These are phyloP conservation scores for Przewalskia tangutica DNA, from an alignment of 257 asterid species.

Conservation along the genomic window DNA sequence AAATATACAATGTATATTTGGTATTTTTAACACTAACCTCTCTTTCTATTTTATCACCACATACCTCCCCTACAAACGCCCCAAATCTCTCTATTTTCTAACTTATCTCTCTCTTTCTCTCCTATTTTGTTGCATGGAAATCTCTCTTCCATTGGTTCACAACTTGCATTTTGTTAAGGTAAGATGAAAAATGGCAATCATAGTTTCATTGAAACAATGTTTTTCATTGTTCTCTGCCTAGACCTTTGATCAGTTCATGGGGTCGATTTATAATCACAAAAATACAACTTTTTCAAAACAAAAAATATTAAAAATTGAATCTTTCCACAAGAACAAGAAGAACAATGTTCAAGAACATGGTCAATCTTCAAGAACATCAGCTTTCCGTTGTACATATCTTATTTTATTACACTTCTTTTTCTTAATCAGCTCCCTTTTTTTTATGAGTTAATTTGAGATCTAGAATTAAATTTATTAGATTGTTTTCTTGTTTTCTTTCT, in stretches of 20 bases:
- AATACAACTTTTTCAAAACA: background rate
- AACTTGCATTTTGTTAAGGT: slow-evolving; percentile 13
- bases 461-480: background rate
- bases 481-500: background rate
- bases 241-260: background rate
- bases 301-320: background rate
- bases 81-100: background rate
- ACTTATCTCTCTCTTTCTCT: background rate
- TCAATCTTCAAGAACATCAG: slow-evolving; percentile 42
- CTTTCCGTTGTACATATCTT: slow-evolving; percentile 26
- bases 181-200: background rate
- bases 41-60: slow-evolving; percentile 3
- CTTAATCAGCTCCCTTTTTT: background rate
- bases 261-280: background rate
- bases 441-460: background rate
- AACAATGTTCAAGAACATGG: slow-evolving; percentile 42
- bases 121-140: slow-evolving; percentile 12
- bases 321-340: slow-evolving; percentile 1
- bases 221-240: background rate
- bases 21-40: too few species aligned
- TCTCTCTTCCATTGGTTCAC: slow-evolving; percentile 25
- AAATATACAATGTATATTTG: too few species aligned
- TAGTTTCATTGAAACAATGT: background rate
- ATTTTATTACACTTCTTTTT: background rate
- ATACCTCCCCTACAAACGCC: background rate